These are phyloP conservation scores for Ceratocystiopsis minuta DNA, from an alignment of 2,329 filamentous ascomycete species.

Conservation along the genomic window DNA sequence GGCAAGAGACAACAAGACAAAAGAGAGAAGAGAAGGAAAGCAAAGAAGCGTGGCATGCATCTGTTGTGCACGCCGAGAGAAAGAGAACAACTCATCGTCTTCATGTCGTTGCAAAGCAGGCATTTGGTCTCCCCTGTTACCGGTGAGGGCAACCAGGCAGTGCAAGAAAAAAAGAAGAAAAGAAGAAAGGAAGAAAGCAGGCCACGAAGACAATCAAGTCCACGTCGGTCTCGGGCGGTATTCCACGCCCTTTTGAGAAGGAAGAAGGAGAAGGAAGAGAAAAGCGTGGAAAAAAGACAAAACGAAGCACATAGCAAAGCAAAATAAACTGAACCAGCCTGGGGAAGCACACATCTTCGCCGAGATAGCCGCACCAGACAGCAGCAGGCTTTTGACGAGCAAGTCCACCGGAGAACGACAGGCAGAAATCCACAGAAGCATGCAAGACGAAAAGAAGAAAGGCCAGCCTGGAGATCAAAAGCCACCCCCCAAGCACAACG, in stretches of 20 bases:
- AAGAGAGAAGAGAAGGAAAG: too few species aligned
- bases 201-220: slow-evolving; percentile 1
- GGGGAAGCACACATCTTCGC: neutral
- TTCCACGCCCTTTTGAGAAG: slow-evolving; percentile 6
- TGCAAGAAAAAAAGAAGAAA: slow-evolving; percentile 7
- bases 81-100: too few species aligned
- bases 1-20: too few species aligned
- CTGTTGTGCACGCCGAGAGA: too few species aligned
- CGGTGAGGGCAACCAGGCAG: slow-evolving; percentile 2
- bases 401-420: too few species aligned
- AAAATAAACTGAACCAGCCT: neutral
- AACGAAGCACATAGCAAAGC: neutral
- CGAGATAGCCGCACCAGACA: too few species aligned
- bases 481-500: too few species aligned
- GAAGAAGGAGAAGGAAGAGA: slow-evolving; percentile 2
- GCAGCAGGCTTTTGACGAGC: too few species aligned
- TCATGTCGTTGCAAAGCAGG: neutral
- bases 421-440: too few species aligned
- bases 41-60: too few species aligned
- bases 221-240: slow-evolving; percentile 1
- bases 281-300: too few species aligned
- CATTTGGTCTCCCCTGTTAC: neutral
- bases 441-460: neutral
- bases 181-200: slow-evolving; percentile 9
- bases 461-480: too few species aligned